Conservation (phyloP, 1,284 basidiomycete species). For the Tilletia caries region DNA sequence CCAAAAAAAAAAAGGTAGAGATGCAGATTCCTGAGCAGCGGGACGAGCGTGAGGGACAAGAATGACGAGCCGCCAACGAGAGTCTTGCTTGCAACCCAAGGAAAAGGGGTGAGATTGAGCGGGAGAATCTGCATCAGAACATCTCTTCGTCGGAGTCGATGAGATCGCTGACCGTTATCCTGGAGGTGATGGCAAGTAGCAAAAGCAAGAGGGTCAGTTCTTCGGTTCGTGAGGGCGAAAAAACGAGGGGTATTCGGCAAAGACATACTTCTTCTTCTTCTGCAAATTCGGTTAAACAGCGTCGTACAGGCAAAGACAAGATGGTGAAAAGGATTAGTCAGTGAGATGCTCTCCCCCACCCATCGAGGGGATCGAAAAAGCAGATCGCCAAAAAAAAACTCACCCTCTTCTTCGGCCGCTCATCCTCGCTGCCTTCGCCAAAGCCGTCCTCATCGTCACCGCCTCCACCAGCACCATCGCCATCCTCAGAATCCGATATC, state of each 20-base stretch:
- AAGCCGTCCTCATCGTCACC: constrained; percentile 12
- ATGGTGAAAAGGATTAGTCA: not conserved
- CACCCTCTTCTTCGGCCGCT: constrained; percentile 28
- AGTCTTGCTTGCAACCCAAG: too few relatives aligned
- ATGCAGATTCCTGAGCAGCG: too few relatives aligned
- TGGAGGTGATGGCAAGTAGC: not conserved
- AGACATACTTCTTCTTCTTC: constrained; percentile 10
- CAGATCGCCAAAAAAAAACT: not conserved
- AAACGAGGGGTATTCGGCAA: not conserved
- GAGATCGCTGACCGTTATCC: constrained; percentile 32
- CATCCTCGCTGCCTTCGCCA: constrained; percentile 20
- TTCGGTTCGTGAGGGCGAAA: not conserved
- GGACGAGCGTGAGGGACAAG: too few relatives aligned
- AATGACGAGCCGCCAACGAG: too few relatives aligned
- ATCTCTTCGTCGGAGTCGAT: constrained; percentile 49
- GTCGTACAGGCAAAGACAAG: not conserved
- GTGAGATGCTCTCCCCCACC: too few relatives aligned
- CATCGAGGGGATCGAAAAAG: not conserved
- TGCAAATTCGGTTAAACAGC: not conserved
- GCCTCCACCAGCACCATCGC: constrained; percentile 1
- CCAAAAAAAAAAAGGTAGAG: too few relatives aligned
- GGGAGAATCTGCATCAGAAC: constrained; percentile 9
- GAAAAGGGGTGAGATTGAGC: too few relatives aligned
- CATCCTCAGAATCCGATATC: constrained; percentile 12
- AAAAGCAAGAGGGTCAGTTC: not conserved